Evolutionary conservation across 345 rosid species (phyloP), one percentile per base, ranked within the genome.

Genomic region (Physaria fendleri): DNA sequence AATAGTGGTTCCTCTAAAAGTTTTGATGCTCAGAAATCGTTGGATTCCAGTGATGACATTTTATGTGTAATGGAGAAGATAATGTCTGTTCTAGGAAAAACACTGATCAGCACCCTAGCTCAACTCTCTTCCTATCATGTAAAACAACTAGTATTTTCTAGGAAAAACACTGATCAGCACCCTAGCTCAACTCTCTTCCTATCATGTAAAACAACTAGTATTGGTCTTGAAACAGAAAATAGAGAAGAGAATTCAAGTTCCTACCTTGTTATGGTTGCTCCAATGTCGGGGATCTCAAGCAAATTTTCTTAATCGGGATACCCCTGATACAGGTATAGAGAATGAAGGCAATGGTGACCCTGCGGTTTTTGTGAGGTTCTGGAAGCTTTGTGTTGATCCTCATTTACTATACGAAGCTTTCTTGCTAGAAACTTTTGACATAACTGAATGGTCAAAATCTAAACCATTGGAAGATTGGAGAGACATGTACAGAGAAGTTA

Each of bases 41-140:
- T 65, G 66, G 75, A 64, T 35, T 75, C 77, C 65, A 62, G 71
- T 65, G 71, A 63, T 69, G 59, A 66, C 29, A 62, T 42, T 63
- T 22, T 68, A 35, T 28, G 43, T 54, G 29, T 72, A 32, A 46
- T 49, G 8, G 87, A 81, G 71, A 77, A 74, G 45, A 70, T 72
- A 59, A 71, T 39, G 23, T 66, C 74, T 67, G 69, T 63, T 38
- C 66, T 83, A 77, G 79, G 76, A 13, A 78, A 74, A 52, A 68
- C 70, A 39, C 66, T 87, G 64, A 74, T 64, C 41, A 46, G 62
- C 51, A 51, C 83, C 32, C 75, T 81, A 47, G 59, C 52, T 27
- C 83, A 79, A 64, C 64, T 85, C 60, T 91, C 96, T 61, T 87
- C 90, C 62, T 66, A 78, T 75, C 87, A 91, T 67, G 67, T 76